Conservation (phyloP, 129 eudicot genomes). For the Apium graveolens region DNA sequence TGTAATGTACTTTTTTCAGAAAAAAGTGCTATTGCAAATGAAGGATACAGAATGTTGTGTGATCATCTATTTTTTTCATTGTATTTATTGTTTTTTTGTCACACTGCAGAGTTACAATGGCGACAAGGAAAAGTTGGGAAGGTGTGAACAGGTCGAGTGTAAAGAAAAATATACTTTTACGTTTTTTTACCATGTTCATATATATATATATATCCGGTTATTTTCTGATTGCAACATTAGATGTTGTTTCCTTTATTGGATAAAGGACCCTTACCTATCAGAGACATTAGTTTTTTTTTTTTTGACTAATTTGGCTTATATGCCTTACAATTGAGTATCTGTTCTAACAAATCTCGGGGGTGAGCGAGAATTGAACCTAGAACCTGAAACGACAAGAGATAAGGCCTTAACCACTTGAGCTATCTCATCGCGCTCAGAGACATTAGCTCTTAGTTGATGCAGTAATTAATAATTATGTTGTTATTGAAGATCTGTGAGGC, state of each 20-base stretch:
- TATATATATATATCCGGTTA: neutral
- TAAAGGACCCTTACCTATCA: neutral
- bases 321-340: no score
- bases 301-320: no score
- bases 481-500: neutral
- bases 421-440: no score
- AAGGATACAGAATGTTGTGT: neutral
- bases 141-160: slow-evolving; percentile 63
- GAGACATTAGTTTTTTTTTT: no score
- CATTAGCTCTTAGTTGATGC: neutral
- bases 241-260: neutral
- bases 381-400: no score
- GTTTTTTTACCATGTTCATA: neutral
- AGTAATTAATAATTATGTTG: neutral
- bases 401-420: no score
- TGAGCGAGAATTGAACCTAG: no score
- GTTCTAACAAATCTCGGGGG: no score
- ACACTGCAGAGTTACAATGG: slow-evolving; percentile 52
- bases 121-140: slow-evolving; percentile 62
- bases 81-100: slow-evolving; percentile 15
- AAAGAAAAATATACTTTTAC: neutral
- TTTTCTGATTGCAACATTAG: neutral
- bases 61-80: slow-evolving; percentile 15
- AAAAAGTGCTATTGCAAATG: neutral
- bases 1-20: neutral